Conservation (phyloP, 1,284 basidiomycete species). For the Ganoderma resinaceum region DNA sequence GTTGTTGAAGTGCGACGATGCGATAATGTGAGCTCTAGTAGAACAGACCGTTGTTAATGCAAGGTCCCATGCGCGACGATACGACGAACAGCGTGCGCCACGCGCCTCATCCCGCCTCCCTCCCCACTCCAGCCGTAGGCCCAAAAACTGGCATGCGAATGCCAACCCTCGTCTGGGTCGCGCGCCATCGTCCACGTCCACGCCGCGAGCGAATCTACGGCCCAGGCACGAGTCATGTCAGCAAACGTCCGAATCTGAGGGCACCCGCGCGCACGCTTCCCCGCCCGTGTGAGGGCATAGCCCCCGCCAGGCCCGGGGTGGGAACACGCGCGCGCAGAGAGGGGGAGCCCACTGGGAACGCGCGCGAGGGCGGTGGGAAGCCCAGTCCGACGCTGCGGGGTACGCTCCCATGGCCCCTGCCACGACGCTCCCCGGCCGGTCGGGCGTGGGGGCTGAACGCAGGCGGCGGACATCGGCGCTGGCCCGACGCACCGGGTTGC, state of each 20-base stretch:
- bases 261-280: conserved; percentile 20
- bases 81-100: neutral
- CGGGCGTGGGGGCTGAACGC: neutral
- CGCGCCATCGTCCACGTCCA: neutral
- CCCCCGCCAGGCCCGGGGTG: conserved; percentile 20
- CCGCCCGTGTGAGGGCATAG: conserved; percentile 26
- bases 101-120: neutral
- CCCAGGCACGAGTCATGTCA: conserved; percentile 23
- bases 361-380: conserved; percentile 24
- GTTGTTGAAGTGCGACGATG: conserved; percentile 22
- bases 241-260: conserved; percentile 23
- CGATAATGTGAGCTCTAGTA: conserved; percentile 27
- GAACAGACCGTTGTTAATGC: conserved; percentile 17
- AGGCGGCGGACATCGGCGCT: conserved; percentile 22
- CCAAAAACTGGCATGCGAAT: neutral
- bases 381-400: conserved; percentile 19
- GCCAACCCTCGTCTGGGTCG: neutral
- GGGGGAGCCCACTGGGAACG: conserved; percentile 23
- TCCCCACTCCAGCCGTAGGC: neutral
- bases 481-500: conserved; percentile 7
- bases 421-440: conserved; percentile 17
- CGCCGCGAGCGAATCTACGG: conserved; percentile 8
- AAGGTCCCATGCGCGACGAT: neutral
- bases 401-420: conserved; percentile 21
- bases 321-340: conserved; percentile 19